Evolutionary conservation across 148 eudicot species (phyloP).

Genomic region (Tetragonia tetragonoides): DNA sequence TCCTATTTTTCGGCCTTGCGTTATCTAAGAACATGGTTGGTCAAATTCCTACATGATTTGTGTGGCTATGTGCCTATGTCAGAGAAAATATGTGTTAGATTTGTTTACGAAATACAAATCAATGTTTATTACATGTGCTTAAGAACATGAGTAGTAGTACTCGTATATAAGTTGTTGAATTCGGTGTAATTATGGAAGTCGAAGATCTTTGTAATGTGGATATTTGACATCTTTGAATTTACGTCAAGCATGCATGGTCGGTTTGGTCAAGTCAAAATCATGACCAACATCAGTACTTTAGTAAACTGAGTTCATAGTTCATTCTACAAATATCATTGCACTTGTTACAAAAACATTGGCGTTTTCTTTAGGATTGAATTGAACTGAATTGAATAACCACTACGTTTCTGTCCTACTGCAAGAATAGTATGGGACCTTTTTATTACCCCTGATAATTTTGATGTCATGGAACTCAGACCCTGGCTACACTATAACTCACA

Average conservation of each 20-base stretch:
- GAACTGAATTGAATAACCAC: too few species aligned
- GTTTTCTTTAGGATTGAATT: too few species aligned
- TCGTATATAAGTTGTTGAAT: too few species aligned
- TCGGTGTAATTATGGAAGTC: neutral
- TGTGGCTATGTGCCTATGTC: neutral
- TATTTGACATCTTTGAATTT: neutral
- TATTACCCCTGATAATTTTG: too few species aligned
- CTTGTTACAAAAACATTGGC: too few species aligned
- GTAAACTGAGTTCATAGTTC: neutral
- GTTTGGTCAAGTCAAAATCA: slow-evolving; percentile 2
- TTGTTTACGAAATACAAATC: neutral
- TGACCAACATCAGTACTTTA: too few species aligned
- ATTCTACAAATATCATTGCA: too few species aligned
- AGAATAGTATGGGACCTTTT: too few species aligned
- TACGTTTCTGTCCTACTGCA: too few species aligned
- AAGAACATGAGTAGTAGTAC: neutral
- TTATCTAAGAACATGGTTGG: neutral
- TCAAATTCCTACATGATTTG: neutral
- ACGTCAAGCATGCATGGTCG: slow-evolving; percentile 8
- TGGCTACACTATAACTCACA: too few species aligned
- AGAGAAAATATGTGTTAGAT: slow-evolving; percentile 1
- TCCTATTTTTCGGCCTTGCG: neutral
- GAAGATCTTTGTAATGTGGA: neutral
- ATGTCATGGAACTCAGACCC: too few species aligned
- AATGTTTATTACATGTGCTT: neutral